Conservation (phyloP, 768 basidiomycete species). For the Tricholoma flavovirens region DNA sequence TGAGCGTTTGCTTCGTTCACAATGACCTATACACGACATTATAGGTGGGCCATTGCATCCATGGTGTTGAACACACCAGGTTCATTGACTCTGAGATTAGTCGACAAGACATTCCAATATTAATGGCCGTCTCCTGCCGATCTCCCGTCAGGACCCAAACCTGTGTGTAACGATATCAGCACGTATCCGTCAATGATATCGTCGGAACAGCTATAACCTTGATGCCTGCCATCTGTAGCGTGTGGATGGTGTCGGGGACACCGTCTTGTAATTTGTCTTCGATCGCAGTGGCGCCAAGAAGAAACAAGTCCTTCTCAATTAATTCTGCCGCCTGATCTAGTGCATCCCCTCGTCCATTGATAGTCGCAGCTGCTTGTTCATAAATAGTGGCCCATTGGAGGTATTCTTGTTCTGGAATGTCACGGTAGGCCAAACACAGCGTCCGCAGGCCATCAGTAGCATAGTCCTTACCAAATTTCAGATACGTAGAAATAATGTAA, state of each 20-base stretch:
- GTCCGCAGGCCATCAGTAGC: conserved; percentile 96
- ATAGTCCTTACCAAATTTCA: conserved; percentile 58
- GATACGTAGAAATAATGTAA: conserved; percentile 3
- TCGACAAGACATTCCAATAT: conserved; percentile 96
- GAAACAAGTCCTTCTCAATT: conserved; percentile 89
- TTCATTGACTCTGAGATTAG: conserved; percentile 99
- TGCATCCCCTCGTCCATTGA: conserved; percentile 92
- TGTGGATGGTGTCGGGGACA: conserved; percentile 97
- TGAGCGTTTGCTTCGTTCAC: conserved; percentile 85
- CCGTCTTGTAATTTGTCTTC: conserved; percentile 99
- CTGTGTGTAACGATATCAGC: conserved; percentile 27
- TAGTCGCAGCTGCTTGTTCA: conserved; percentile 87
- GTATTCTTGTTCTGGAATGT: conserved; percentile 89
- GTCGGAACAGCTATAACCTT: conserved; percentile 48
- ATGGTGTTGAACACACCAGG: conserved; percentile 49
- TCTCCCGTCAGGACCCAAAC: conserved; percentile 99
- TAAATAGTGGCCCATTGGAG: conserved; percentile 84
- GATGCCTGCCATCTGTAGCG: conserved; percentile 95
- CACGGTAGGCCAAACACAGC: conserved; percentile 92
- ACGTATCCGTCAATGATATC: background rate
- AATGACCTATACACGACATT: conserved; percentile 57
- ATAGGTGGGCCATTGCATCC: background rate
- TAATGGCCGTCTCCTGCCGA: conserved; percentile 98
- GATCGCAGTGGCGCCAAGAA: conserved; percentile 95
- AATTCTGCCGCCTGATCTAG: conserved; percentile 92